These are phyloP conservation scores for Suillus clintonianus DNA, from an alignment of 768 basidiomycete species.

Conservation along the genomic window DNA sequence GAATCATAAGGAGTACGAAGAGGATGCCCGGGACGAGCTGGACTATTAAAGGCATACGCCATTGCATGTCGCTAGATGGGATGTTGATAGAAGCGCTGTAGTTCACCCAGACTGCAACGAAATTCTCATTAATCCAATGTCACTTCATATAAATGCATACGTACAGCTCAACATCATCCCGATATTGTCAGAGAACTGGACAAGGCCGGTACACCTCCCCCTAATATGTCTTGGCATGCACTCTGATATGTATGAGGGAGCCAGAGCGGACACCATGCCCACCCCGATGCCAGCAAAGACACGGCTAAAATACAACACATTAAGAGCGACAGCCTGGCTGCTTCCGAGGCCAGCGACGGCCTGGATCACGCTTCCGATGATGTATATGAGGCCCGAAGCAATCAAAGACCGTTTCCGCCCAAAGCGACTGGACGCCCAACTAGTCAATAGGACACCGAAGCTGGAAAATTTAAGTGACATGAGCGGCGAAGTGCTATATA, in stretches of 20 bases:
- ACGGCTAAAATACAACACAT: slow-evolving; percentile 42
- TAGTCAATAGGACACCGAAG: slow-evolving; percentile 41
- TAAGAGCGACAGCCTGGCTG: slow-evolving; percentile 28
- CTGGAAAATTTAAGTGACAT: slow-evolving; percentile 16
- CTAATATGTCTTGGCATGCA: slow-evolving; percentile 43
- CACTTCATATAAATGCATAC: slow-evolving; percentile 1
- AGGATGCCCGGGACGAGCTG: slow-evolving; percentile 51
- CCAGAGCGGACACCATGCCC: slow-evolving; percentile 47
- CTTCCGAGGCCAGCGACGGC: slow-evolving; percentile 40
- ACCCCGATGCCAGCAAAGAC: slow-evolving; percentile 61
- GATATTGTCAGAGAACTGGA: slow-evolving; percentile 31
- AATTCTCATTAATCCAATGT: neutral
- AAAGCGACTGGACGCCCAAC: slow-evolving; percentile 38
- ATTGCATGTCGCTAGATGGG: slow-evolving; percentile 38
- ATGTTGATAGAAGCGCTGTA: slow-evolving; percentile 40
- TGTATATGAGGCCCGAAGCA: slow-evolving; percentile 42
- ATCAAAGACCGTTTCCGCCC: slow-evolving; percentile 45
- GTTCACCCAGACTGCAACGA: slow-evolving; percentile 42
- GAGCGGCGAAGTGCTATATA: neutral
- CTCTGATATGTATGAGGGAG: slow-evolving; percentile 49
- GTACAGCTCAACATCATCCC: slow-evolving; percentile 28
- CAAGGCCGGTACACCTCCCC: slow-evolving; percentile 45
- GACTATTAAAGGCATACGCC: slow-evolving; percentile 48
- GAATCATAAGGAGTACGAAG: slow-evolving; percentile 42
- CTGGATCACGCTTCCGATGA: slow-evolving; percentile 45